Percentiles rank a stretch among this genome's conserved stretches.
Evolutionary conservation across 306 rosid genomes (phyloP).

Genomic region (peach (Prunus persica)): DNA sequence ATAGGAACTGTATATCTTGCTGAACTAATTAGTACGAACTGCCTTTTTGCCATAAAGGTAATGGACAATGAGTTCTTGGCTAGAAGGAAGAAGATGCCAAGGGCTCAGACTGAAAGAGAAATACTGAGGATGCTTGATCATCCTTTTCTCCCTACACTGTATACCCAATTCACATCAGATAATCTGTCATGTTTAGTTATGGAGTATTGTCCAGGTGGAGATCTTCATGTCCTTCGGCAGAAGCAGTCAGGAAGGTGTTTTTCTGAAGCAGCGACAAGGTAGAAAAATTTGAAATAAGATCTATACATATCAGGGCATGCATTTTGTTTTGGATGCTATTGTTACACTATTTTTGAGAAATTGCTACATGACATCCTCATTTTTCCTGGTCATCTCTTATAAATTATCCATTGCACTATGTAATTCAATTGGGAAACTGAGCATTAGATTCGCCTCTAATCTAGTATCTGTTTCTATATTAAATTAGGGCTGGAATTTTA

Average conservation of each 20-base stretch:
- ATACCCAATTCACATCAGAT: conserved; percentile 84
- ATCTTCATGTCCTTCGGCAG: conserved; percentile 96
- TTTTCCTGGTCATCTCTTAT: background rate
- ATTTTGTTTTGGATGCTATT: conserved; percentile 5
- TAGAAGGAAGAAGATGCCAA: conserved; percentile 87
- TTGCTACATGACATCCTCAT: background rate
- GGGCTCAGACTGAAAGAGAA: conserved; percentile 97
- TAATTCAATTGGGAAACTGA: background rate
- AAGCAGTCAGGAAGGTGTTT: conserved; percentile 73
- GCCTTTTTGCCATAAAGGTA: conserved; percentile 92
- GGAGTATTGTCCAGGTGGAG: conserved; percentile 99
- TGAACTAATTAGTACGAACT: conserved; percentile 69
- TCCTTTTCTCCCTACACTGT: conserved; percentile 95
- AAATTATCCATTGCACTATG: background rate
- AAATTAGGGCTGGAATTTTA: background rate
- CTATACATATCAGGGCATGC: conserved; percentile 1
- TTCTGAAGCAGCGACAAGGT: conserved; percentile 89
- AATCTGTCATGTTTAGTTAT: conserved; percentile 91
- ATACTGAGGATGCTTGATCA: conserved; percentile 93
- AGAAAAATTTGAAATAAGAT: conserved; percentile 5
- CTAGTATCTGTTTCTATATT: background rate
- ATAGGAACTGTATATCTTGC: conserved; percentile 98
- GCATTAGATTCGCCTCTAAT: background rate
- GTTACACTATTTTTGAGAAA: background rate
- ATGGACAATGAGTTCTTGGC: conserved; percentile 96